Evolutionary conservation across 345 rosid genomes (phyloP), one percentile per base, ranked within the genome.

Genomic region (Eucalyptus victrix): DNA sequence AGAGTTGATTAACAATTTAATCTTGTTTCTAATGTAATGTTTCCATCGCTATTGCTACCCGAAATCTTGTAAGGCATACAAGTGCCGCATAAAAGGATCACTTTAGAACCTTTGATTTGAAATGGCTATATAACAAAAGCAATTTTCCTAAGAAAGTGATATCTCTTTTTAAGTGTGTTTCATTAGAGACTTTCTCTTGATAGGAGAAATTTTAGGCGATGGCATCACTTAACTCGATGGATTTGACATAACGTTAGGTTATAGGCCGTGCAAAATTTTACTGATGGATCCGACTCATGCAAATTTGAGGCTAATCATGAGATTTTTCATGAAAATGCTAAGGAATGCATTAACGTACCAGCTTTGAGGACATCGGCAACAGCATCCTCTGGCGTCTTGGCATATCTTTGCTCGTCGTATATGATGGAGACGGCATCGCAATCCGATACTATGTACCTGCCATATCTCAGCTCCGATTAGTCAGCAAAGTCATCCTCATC

Each of bases 381-480:
- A 6, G 97, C 99, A 90, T 97, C 98, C 92, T 98, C 98, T 4
- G 98, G 99, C 23, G 94, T 42, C 89, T 95, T 95, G 15, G 95
- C 96, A 62, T 95, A 97, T 87, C 95, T 93, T 93, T 96, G 96
- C 15, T 34, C 90, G 11, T 94, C 93, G 67, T 95, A 86, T 88
- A 97, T 96, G 92, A 96, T 92, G 14, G 95, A 90, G 19, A 98
- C 98, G 0, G 99, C 98, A 87, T 98, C 99, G 90, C 99, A 98
- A 89, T 98, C 99, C 8, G 98, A 98, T 40, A 96, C 90, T 50
- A 98, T 94, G 91, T 96, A 97, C 93, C 99, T 96, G 94, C 87
- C 88, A 23, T 90, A 34, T 42, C 65, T 69, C 49, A n/a, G 44
- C 34, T 69, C 58, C 56, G 4, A 12, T 50, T 3, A n/a, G 11